Evolutionary conservation across 352 stramenopile genomes (phyloP).

Genomic region (Pythium grandisporangium): DNA sequence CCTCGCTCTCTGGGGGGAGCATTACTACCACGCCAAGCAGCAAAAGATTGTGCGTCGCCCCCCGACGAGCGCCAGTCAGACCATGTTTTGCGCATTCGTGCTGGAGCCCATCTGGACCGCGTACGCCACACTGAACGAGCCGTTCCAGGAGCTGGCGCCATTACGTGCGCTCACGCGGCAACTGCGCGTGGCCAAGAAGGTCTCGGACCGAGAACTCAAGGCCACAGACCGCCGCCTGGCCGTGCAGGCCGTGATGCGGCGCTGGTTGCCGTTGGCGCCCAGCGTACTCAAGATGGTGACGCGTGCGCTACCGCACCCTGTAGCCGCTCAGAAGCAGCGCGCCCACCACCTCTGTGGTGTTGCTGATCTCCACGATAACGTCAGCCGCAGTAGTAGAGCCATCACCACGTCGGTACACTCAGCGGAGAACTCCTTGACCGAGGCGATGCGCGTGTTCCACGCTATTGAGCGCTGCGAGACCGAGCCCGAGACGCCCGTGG

Average conservation of each 20-base stretch:
- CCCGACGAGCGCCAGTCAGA: conserved; percentile 55
- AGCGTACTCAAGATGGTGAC: conserved; percentile 89
- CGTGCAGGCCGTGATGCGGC: conserved; percentile 73
- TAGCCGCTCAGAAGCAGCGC: conserved; percentile 57
- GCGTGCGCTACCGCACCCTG: conserved; percentile 66
- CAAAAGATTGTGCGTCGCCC: conserved; percentile 86
- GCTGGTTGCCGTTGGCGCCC: conserved; percentile 84
- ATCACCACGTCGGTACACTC: conserved; percentile 5
- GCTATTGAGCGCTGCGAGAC: conserved; percentile 54
- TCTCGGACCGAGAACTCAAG: conserved; percentile 66
- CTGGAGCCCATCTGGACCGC: conserved; percentile 87
- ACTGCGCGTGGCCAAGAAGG: conserved; percentile 49
- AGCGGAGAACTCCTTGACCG: neutral
- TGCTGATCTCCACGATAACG: neutral
- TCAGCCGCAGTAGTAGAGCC: no score
- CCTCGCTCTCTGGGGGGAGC: conserved; percentile 88
- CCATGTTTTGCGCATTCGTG: conserved; percentile 91
- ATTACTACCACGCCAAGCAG: conserved; percentile 84
- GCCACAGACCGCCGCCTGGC: conserved; percentile 50
- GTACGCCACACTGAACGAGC: conserved; percentile 57
- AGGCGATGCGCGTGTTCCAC: conserved; percentile 29
- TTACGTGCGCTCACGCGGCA: conserved; percentile 64
- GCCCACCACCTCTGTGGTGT: conserved; percentile 61
- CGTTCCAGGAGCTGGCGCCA: conserved; percentile 30
- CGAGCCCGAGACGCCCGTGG: conserved; percentile 44